phyloP scores from a whole-genome alignment of 129 eudicot genomes.

The Rutidosis leptorrhynchoides region DNA sequence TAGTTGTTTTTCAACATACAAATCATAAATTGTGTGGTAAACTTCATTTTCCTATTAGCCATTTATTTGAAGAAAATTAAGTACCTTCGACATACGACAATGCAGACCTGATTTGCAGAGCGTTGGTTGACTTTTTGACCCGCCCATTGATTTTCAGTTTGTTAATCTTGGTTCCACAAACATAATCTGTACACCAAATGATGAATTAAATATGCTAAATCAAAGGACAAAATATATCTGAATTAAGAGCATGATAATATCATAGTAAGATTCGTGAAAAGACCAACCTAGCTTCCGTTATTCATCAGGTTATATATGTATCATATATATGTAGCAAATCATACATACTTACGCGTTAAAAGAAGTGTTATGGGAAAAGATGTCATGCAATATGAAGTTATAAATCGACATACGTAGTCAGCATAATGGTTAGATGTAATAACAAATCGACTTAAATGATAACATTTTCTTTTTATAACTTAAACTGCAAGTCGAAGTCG shows the following conservation, averaged over 20 bases:
- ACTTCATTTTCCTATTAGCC: not conserved
- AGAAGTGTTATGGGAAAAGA: not conserved
- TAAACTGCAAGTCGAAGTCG: not conserved
- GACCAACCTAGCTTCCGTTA: not conserved
- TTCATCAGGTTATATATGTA: not conserved
- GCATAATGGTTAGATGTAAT: not conserved
- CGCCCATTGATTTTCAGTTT: slow-evolving; percentile 25
- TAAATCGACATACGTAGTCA: not conserved
- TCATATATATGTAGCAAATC: slow-evolving; percentile 3
- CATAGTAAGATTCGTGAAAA: not conserved
- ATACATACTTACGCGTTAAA: not conserved
- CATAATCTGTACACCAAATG: slow-evolving; percentile 20
- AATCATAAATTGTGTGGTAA: not conserved
- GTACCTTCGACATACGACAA: slow-evolving; percentile 39
- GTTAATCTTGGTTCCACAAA: slow-evolving; percentile 26
- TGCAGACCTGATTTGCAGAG: slow-evolving; percentile 23
- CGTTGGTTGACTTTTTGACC: slow-evolving; percentile 31
- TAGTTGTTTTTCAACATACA: not conserved
- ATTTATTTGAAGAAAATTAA: not conserved
- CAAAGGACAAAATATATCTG: not conserved
- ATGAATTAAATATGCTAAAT: not conserved
- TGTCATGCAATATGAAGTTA: not conserved
- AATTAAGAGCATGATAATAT: not conserved
- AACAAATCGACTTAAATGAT: not conserved
- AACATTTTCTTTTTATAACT: not conserved